A percentile compares a stretch with the other conserved stretches of the same genome.
Conservation (phyloP, 805 yeast genomes). For the Blastobotrys americana region DNA sequence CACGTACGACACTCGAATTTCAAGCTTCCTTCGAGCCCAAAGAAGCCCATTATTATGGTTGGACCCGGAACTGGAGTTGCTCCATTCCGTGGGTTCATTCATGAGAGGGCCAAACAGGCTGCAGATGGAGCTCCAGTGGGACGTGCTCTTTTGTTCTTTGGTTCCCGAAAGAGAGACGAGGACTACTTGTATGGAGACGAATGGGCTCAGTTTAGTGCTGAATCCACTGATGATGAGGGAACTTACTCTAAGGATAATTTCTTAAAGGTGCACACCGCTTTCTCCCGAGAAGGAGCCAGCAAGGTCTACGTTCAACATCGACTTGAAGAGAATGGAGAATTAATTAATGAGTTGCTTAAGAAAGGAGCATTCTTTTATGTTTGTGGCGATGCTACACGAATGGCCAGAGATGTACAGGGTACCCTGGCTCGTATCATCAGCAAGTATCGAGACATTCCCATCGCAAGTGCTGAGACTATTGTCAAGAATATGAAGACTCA, state of each 20-base stretch:
- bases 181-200: slow-evolving; percentile 85
- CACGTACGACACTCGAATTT: slow-evolving; percentile 93
- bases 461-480: slow-evolving; percentile 65
- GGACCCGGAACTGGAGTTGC: slow-evolving; percentile 99
- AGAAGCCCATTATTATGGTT: slow-evolving; percentile 78
- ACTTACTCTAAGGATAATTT: slow-evolving; percentile 18
- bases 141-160: slow-evolving; percentile 70
- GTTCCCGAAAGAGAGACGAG: slow-evolving; percentile 71
- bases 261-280: slow-evolving; percentile 66
- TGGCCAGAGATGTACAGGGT: slow-evolving; percentile 90
- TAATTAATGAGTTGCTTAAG: slow-evolving; percentile 45
- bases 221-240: slow-evolving; percentile 12
- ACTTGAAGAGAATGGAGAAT: slow-evolving; percentile 42
- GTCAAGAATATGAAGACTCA: slow-evolving; percentile 72
- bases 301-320: slow-evolving; percentile 82
- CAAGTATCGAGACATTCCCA: slow-evolving; percentile 53
- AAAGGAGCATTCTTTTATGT: slow-evolving; percentile 85
- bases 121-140: slow-evolving; percentile 54
- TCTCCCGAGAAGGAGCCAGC: slow-evolving; percentile 65
- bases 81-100: slow-evolving; percentile 90
- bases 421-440: slow-evolving; percentile 59
- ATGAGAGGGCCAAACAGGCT: slow-evolving; percentile 67
- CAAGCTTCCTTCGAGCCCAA: slow-evolving; percentile 81
- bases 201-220: slow-evolving; percentile 59
- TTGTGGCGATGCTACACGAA: slow-evolving; percentile 92